Conservation (phyloP, 768 basidiomycete species). For the Cystoderma amianthinum region DNA sequence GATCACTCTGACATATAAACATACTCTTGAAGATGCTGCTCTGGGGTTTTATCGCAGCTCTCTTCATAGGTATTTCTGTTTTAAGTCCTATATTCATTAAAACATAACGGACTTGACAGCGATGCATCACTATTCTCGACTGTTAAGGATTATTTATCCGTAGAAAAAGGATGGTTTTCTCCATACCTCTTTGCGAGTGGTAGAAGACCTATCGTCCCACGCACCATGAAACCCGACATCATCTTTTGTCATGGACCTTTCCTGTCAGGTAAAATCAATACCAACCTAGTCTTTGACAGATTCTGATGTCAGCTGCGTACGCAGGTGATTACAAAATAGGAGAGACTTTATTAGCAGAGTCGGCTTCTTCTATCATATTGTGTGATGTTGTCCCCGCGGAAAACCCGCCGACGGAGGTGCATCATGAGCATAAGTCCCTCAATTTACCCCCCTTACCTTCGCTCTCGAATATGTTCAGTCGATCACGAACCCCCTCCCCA, state of each 20-base stretch:
- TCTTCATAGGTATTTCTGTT: slow-evolving; percentile 37
- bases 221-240: slow-evolving; percentile 58
- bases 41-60: slow-evolving; percentile 59
- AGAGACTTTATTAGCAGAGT: slow-evolving; percentile 49
- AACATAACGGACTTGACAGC: slow-evolving; percentile 17
- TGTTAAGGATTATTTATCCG: slow-evolving; percentile 55
- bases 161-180: slow-evolving; percentile 65
- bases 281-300: neutral
- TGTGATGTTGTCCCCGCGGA: slow-evolving; percentile 22
- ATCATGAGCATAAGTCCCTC: slow-evolving; percentile 11
- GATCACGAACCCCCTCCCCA: slow-evolving; percentile 47
- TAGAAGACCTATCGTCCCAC: slow-evolving; percentile 51
- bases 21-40: slow-evolving; percentile 49
- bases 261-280: slow-evolving; percentile 31
- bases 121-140: slow-evolving; percentile 52
- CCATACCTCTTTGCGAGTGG: slow-evolving; percentile 60
- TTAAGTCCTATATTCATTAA: too few species aligned
- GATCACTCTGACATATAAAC: slow-evolving; percentile 57
- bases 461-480: slow-evolving; percentile 35
- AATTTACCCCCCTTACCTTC: slow-evolving; percentile 20
- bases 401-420: slow-evolving; percentile 5
- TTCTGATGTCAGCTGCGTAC: slow-evolving; percentile 1
- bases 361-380: slow-evolving; percentile 43
- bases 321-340: slow-evolving; percentile 58
- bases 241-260: slow-evolving; percentile 63